Evolutionary conservation across 345 rosid species (phyloP), one percentile per base, ranked within the genome.

Genomic region (Gossypium anomalum): DNA sequence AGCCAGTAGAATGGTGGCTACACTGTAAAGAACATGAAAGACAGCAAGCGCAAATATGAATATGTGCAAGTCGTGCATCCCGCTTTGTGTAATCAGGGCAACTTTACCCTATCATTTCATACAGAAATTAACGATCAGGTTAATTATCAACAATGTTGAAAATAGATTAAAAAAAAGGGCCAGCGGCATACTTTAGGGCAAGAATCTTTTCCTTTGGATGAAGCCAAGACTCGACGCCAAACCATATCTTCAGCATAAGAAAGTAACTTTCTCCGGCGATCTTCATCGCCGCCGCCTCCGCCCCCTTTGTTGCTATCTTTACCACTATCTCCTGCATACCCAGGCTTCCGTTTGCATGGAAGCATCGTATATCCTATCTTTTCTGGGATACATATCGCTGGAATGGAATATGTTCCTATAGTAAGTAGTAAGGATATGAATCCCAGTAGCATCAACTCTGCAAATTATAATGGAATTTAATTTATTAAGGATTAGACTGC

Each of bases 371-470:
- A 7, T 25, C 87, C 89, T 19, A 76, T 61, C 20, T 64, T 63
- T 8, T 73, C 67, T 8, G 85, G 87, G 29, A 89, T 75, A 76
- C 94, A 89, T 64, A 88, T 84, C 65, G 77, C 70, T 9, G 83
- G 69, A 19, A 89, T 77, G 53, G 70, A 78, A 57, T 27, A 72
- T 14, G 85, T 83, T 12, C 85, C 78, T 71, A 86, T 82, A 9
- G 92, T 85, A 71, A 89, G 80, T 53, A 84, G 69, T 17, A 88
- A 76, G 2, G 92, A 89, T 58, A 89, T 85, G 86, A 89, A 89
- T 12, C 94, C 94, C 58, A 88, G 44, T 38, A 89, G 82, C 90
- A 89, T 86, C 27, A 89, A 80, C 73, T 87, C 92, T 86, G 91
- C 84, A 52, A 60, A 27, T 64, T 6, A 7, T 62, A 79, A 59